Percentiles rank a stretch among this genome's conserved stretches.
Evolutionary conservation across 2,329 filamentous ascomycete species (phyloP).

Genomic region (Botryotinia globosa): DNA sequence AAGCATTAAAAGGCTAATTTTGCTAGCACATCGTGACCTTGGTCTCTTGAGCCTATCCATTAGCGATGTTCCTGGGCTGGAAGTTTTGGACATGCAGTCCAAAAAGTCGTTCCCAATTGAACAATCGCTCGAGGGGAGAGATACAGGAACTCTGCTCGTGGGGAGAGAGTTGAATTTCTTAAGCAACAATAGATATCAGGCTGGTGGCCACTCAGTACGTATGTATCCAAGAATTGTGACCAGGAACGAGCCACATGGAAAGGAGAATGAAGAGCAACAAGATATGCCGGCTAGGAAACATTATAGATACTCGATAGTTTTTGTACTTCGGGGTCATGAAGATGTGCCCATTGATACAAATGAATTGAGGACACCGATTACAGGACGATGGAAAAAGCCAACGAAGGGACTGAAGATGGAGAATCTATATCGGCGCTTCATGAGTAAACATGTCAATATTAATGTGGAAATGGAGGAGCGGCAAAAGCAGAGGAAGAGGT

Average conservation of each 20-base stretch:
- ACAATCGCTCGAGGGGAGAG: constrained; percentile 22
- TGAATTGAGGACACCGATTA: constrained; percentile 30
- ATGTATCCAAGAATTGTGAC: constrained; percentile 23
- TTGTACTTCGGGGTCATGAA: constrained; percentile 33
- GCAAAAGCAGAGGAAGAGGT: constrained; percentile 27
- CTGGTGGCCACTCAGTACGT: constrained; percentile 31
- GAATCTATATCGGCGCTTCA: constrained; percentile 27
- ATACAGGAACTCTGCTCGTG: constrained; percentile 28
- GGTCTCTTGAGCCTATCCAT: constrained; percentile 33
- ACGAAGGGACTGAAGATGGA: constrained; percentile 26
- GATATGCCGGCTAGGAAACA: not conserved
- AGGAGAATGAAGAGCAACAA: not conserved
- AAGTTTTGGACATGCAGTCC: constrained; percentile 28
- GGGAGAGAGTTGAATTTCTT: constrained; percentile 32
- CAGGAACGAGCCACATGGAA: not conserved
- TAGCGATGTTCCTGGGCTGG: constrained; percentile 33
- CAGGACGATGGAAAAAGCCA: constrained; percentile 27
- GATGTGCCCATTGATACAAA: constrained; percentile 30
- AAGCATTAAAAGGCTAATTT: not conserved
- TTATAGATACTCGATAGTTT: constrained; percentile 34
- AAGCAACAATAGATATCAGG: constrained; percentile 29
- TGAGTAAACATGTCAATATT: constrained; percentile 31
- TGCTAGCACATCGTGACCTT: constrained; percentile 31
- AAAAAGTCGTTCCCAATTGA: constrained; percentile 30
- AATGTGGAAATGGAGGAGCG: constrained; percentile 28